Conservation (phyloP, 2,329 filamentous ascomycete genomes). For the Sclerotinia nivalis region DNA sequence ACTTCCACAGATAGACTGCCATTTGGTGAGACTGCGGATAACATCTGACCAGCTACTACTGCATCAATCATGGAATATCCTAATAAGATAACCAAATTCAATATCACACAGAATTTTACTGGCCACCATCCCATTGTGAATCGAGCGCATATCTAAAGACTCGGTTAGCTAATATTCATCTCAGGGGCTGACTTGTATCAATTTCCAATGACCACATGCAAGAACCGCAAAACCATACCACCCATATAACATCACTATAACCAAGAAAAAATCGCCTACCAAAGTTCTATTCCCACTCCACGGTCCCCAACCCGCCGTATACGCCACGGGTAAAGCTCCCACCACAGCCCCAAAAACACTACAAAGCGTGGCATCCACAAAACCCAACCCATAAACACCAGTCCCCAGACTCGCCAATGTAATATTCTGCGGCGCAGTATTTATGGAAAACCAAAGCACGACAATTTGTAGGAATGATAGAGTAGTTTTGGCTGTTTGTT, state of each 20-base stretch:
- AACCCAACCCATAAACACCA: slow-evolving; percentile 57
- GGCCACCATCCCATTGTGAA: slow-evolving; percentile 68
- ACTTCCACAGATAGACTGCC: slow-evolving; percentile 63
- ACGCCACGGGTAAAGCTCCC: slow-evolving; percentile 56
- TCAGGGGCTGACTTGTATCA: background rate
- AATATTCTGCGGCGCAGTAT: slow-evolving; percentile 63
- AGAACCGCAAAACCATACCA: background rate
- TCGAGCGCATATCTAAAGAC: slow-evolving; percentile 48
- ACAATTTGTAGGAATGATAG: slow-evolving; percentile 40
- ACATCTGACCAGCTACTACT: slow-evolving; percentile 67
- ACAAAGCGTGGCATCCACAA: slow-evolving; percentile 56
- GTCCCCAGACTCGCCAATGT: slow-evolving; percentile 65
- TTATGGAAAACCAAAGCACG: slow-evolving; percentile 62
- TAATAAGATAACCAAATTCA: slow-evolving; percentile 63
- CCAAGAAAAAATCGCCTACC: slow-evolving; percentile 41
- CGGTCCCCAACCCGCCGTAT: slow-evolving; percentile 63
- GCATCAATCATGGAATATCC: slow-evolving; percentile 64
- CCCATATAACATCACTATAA: background rate
- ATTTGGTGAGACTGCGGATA: slow-evolving; percentile 62
- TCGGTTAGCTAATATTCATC: slow-evolving; percentile 15
- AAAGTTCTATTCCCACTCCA: slow-evolving; percentile 62
- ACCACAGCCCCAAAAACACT: slow-evolving; percentile 58
- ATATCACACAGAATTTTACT: slow-evolving; percentile 60
- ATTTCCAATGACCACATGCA: background rate
- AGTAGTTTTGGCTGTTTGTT: slow-evolving; percentile 48